Evolutionary conservation across 768 basidiomycete genomes (phyloP).

Genomic region (Erythrobasidium yunnanense): DNA sequence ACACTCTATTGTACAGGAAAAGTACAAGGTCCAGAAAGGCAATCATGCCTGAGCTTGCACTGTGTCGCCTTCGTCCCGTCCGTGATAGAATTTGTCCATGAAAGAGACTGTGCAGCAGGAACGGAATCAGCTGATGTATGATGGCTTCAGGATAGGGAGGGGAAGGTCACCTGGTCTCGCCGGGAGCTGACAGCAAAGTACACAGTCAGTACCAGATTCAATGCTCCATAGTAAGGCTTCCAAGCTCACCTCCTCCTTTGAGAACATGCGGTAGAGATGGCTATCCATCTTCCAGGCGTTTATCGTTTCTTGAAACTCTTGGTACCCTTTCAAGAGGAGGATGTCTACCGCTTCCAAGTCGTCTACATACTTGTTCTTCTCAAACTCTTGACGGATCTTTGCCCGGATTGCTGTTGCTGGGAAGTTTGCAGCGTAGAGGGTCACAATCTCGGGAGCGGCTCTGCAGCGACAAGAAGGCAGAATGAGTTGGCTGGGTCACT

Average conservation of each 20-base stretch:
- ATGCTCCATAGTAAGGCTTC: not conserved
- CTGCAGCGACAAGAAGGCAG: not conserved
- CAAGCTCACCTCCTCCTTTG: not conserved
- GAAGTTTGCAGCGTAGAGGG: conserved; percentile 63
- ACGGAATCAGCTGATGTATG: not conserved
- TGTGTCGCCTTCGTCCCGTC: conserved; percentile 5
- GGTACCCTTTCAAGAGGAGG: conserved; percentile 67
- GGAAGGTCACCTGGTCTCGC: conserved; percentile 1
- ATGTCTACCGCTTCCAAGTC: conserved; percentile 76
- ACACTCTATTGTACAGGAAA: no score
- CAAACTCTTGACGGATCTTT: conserved; percentile 73
- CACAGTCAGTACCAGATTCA: not conserved
- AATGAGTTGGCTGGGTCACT: not conserved
- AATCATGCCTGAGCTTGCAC: conserved; percentile 4
- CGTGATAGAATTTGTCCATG: conserved; percentile 22
- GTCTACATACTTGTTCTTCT: conserved; percentile 68
- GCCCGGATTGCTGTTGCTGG: conserved; percentile 68
- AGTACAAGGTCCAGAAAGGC: not conserved
- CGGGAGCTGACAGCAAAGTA: not conserved
- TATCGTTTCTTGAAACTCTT: conserved; percentile 70
- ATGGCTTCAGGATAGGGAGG: not conserved
- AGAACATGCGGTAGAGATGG: conserved; percentile 13
- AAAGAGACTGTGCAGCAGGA: not conserved
- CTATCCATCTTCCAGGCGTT: conserved; percentile 26
- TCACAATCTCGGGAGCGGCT: conserved; percentile 82